Conservation (phyloP, 73 alveolate genomes). For the Effrenium voratum region DNA sequence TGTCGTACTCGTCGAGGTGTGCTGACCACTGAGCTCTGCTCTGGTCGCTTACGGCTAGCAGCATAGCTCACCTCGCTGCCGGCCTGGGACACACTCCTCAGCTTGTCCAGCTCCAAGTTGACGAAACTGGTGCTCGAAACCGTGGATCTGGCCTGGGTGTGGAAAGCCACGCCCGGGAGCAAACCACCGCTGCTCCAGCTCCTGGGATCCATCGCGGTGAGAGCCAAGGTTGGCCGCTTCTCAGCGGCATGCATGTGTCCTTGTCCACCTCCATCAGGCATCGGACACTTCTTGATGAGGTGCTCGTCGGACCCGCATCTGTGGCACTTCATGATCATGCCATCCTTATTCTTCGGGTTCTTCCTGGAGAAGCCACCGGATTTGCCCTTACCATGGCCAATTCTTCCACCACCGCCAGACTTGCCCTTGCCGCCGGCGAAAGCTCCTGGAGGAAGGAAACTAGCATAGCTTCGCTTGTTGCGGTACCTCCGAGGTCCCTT, state of each 20-base stretch:
- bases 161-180: not conserved
- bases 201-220: not conserved
- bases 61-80: not conserved
- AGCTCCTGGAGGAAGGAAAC: constrained; percentile 6
- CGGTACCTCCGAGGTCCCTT: constrained; percentile 42
- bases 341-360: constrained; percentile 53
- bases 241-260: not conserved
- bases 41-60: not conserved
- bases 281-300: constrained; percentile 8
- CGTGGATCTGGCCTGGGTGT: not conserved
- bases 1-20: not conserved
- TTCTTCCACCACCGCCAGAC: not conserved
- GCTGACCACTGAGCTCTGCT: not conserved
- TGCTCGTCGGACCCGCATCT: constrained; percentile 42
- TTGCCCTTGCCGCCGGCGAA: constrained; percentile 53
- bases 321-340: not conserved
- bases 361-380: too few species aligned
- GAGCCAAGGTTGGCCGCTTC: not conserved
- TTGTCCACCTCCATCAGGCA: not conserved
- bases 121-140: not conserved
- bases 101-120: not conserved
- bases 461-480: not conserved
- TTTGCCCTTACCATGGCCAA: too few species aligned
- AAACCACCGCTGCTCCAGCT: not conserved
- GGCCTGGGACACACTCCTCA: not conserved